phyloP scores from a whole-genome alignment of 192 early-diverging fungal genomes.

The Spinellus fusiger region DNA sequence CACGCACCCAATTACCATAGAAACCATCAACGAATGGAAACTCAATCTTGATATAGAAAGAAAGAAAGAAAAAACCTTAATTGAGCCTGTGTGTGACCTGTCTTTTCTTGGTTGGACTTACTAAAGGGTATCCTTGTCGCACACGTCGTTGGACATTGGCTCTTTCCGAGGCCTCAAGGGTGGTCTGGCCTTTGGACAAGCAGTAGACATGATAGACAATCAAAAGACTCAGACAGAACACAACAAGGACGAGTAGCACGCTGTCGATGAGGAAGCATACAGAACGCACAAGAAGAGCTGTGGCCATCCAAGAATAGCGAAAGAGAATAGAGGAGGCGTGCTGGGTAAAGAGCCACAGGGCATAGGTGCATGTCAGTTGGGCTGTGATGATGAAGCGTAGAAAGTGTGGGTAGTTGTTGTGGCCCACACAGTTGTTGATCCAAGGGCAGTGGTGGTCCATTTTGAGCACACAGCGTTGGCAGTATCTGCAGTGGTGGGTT shows the following conservation, averaged over 20 bases:
- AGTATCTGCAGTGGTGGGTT: constrained; percentile 72
- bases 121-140: no score
- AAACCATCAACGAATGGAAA: background rate
- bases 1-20: background rate
- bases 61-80: no score
- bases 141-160: constrained; percentile 51
- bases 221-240: constrained; percentile 62
- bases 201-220: constrained; percentile 66
- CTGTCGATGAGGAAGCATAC: no score
- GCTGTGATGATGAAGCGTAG: constrained; percentile 75
- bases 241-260: constrained; percentile 58
- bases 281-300: constrained; percentile 68
- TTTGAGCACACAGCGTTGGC: constrained; percentile 72
- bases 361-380: constrained; percentile 49
- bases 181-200: constrained; percentile 55
- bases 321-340: background rate
- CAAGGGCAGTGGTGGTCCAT: constrained; percentile 93
- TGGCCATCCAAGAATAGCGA: constrained; percentile 29
- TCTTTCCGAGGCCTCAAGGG: constrained; percentile 73
- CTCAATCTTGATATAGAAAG: no score
- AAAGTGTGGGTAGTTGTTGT: constrained; percentile 69
- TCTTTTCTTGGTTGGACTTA: no score
- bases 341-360: constrained; percentile 22
- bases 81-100: no score
- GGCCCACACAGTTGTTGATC: constrained; percentile 83